These are phyloP conservation scores for Nannizzia gypsea DNA, from an alignment of 2,329 filamentous ascomycete species.

Conservation along the genomic window DNA sequence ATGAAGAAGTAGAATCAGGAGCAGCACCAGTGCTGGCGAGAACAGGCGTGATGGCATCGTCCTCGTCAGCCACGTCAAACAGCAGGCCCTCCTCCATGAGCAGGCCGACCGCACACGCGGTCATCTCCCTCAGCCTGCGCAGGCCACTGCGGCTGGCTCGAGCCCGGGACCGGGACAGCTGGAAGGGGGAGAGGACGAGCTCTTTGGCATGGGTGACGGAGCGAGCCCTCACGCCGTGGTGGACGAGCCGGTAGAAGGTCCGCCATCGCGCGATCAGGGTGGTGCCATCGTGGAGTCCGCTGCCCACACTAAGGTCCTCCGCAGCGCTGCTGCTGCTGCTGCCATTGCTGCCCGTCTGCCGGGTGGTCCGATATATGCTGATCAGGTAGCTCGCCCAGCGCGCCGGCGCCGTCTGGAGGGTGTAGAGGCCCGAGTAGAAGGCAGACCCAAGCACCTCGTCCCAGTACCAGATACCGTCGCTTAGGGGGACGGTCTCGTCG, in stretches of 20 bases:
- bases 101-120: constrained; percentile 74
- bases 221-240: constrained; percentile 60
- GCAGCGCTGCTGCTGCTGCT: constrained; percentile 14
- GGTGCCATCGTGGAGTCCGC: constrained; percentile 8
- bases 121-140: constrained; percentile 62
- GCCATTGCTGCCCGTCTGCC: constrained; percentile 14
- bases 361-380: constrained; percentile 54
- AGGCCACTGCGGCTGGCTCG: constrained; percentile 60
- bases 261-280: constrained; percentile 36
- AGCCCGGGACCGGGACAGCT: constrained; percentile 61
- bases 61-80: constrained; percentile 47
- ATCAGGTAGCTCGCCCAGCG: constrained; percentile 60
- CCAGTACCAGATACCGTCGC: constrained; percentile 92
- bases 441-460: constrained; percentile 73
- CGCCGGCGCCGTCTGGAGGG: constrained; percentile 70
- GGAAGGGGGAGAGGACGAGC: constrained; percentile 65
- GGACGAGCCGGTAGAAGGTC: constrained; percentile 69
- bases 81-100: constrained; percentile 75
- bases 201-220: constrained; percentile 60
- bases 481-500: constrained; percentile 70
- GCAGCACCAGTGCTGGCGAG: not conserved
- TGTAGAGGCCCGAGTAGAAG: constrained; percentile 67
- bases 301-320: not conserved
- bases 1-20: not conserved
- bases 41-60: constrained; percentile 34